phyloP scores from a whole-genome alignment of 345 rosid species.

The Carallia pectinifolia region DNA sequence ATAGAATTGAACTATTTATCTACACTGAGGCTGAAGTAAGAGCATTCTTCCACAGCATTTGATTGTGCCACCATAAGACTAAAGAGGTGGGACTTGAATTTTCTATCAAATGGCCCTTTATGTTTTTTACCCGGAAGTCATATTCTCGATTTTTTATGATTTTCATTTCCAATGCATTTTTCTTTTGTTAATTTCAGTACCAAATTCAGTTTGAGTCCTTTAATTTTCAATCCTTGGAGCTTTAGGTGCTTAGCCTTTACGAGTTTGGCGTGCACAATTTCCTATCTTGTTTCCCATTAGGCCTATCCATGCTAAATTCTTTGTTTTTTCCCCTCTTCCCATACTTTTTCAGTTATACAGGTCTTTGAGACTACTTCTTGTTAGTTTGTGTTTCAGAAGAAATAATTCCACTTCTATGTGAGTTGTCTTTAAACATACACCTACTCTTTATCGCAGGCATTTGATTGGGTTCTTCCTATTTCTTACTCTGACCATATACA shows the following conservation, averaged over 20 bases:
- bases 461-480: slow-evolving; percentile 95
- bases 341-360: neutral
- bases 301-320: too few species aligned
- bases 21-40: neutral
- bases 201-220: too few species aligned
- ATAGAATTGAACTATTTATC: neutral
- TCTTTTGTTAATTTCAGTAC: too few species aligned
- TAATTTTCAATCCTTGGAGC: too few species aligned
- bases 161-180: too few species aligned
- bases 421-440: slow-evolving; percentile 1
- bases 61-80: neutral
- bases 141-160: too few species aligned
- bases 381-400: neutral
- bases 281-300: too few species aligned
- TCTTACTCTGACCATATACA: slow-evolving; percentile 80
- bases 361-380: neutral
- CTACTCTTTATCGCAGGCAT: slow-evolving; percentile 57
- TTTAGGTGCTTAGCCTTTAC: too few species aligned
- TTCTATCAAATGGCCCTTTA: too few species aligned
- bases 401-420: neutral
- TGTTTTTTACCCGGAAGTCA: too few species aligned
- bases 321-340: too few species aligned
- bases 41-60: neutral
- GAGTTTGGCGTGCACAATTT: too few species aligned
- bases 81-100: neutral